Conservation (phyloP, 2,329 filamentous ascomycete species). For the Ophiostoma sp. region DNA sequence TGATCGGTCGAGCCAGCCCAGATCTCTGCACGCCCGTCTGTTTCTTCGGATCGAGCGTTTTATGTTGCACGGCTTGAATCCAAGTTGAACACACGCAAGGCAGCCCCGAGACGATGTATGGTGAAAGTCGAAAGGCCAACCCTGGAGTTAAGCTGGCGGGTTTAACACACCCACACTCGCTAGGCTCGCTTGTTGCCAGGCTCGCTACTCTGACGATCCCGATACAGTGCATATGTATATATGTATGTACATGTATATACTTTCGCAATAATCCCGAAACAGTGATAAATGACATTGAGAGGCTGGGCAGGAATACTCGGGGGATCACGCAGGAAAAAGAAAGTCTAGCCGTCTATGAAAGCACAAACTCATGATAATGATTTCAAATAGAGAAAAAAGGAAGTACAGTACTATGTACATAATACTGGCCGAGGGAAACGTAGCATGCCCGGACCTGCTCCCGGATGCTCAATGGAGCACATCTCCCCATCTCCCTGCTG, state of each 20-base stretch:
- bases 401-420: too few relatives aligned
- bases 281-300: not conserved
- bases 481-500: not conserved
- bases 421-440: not conserved
- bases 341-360: not conserved
- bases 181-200: not conserved
- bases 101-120: not conserved
- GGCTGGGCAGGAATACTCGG: not conserved
- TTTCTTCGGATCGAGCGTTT: conserved; percentile 10
- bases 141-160: not conserved
- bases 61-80: conserved; percentile 1
- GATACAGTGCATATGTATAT: not conserved
- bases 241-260: too few relatives aligned
- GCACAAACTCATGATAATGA: not conserved
- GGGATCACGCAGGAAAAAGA: not conserved
- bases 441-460: not conserved
- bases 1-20: not conserved
- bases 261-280: not conserved
- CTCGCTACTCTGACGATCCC: not conserved
- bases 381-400: not conserved
- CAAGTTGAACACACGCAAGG: not conserved
- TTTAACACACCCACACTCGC: not conserved
- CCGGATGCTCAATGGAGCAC: not conserved
- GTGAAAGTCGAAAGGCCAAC: not conserved
- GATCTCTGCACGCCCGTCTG: not conserved